These are phyloP conservation scores for Zasmidium cellare DNA, from an alignment of 2,329 filamentous ascomycete species.

Conservation along the genomic window DNA sequence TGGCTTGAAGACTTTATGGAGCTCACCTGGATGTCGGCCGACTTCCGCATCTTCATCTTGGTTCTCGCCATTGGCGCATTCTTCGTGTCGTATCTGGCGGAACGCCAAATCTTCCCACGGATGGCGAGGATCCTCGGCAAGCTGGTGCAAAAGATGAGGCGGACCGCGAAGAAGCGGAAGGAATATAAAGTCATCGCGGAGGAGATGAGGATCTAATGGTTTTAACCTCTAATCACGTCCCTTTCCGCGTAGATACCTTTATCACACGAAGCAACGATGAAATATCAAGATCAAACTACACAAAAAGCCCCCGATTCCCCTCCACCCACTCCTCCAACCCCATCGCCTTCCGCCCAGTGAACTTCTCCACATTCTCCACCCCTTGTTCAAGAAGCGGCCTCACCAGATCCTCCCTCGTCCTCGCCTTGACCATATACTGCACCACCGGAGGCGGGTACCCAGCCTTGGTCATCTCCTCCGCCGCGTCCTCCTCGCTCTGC, in stretches of 20 bases:
- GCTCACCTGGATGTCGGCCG: slow-evolving; percentile 70
- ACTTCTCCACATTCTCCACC: slow-evolving; percentile 35
- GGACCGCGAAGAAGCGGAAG: slow-evolving; percentile 66
- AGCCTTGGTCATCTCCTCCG: slow-evolving; percentile 2
- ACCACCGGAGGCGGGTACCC: slow-evolving; percentile 16
- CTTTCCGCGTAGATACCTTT: neutral
- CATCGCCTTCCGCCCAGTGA: slow-evolving; percentile 31
- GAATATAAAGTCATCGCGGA: slow-evolving; percentile 81
- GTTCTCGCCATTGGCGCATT: slow-evolving; percentile 70
- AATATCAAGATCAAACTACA: neutral
- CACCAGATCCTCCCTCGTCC: slow-evolving; percentile 1
- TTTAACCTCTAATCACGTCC: neutral
- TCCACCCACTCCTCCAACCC: slow-evolving; percentile 38
- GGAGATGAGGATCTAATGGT: slow-evolving; percentile 45
- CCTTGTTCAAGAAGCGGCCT: slow-evolving; percentile 21
- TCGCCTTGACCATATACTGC: slow-evolving; percentile 18
- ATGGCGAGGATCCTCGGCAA: slow-evolving; percentile 68
- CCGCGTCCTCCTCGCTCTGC: slow-evolving; percentile 26
- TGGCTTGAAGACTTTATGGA: slow-evolving; percentile 79
- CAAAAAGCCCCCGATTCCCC: slow-evolving; percentile 27
- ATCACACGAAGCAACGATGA: neutral
- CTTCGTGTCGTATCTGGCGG: slow-evolving; percentile 66
- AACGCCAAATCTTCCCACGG: slow-evolving; percentile 68
- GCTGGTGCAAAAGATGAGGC: slow-evolving; percentile 56
- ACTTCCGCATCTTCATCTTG: slow-evolving; percentile 74